Base-by-base conservation (phyloP, 257 asterid species). In the Ilex aquifolium region DNA sequence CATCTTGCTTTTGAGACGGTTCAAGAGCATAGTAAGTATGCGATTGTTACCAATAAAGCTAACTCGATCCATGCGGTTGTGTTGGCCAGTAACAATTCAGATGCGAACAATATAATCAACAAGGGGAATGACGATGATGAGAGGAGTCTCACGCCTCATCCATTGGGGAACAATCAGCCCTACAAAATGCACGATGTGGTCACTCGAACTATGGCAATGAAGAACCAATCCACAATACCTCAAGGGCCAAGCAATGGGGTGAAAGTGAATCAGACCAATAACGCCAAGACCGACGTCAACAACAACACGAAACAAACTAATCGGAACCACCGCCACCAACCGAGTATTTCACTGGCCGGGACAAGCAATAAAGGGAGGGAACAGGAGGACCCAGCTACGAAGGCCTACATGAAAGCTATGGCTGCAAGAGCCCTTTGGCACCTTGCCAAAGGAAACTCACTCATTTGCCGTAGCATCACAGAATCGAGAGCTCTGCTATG, bases 31-130 rank as follows among this genome's bases (percentile, higher is more conserved):
- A 87, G 82, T 77, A 84, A 87, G 62, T 87, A 87, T 53, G 59
- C 86, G 16, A 63, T 84, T 16, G 86, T 74, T 0, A 81, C 91
- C 69, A 36, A 36, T 36, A 85, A 83, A 44, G 85, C 95, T 10
- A 81, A 88, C 0, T 85, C 94, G 3, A 79, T 85, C 70, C 95
- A 87, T 70, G 88, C 88, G 5, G 83, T 81, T 17, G 88, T 88
- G 3, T 61, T 88, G 44, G 94, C 87, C 3, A 81, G 83, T 48
- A 77, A 56, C n/a, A 80, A 62, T 56, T 53, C 31, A 10, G 15
- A 53, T 14, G 30, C 7, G 32, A 63, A 30, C 3, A 46, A 31
- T 64, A 66, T 4, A 39, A 7, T 36, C 2, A 27, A 31, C 13
- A 76, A 68, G 69, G 68, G 21, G 50, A 36, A 60, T 55, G 76